A percentile compares a stretch with the other conserved stretches of the same genome.
These are phyloP conservation scores for Coniella vitis DNA, from an alignment of 2,329 filamentous ascomycete species.

Conservation along the genomic window DNA sequence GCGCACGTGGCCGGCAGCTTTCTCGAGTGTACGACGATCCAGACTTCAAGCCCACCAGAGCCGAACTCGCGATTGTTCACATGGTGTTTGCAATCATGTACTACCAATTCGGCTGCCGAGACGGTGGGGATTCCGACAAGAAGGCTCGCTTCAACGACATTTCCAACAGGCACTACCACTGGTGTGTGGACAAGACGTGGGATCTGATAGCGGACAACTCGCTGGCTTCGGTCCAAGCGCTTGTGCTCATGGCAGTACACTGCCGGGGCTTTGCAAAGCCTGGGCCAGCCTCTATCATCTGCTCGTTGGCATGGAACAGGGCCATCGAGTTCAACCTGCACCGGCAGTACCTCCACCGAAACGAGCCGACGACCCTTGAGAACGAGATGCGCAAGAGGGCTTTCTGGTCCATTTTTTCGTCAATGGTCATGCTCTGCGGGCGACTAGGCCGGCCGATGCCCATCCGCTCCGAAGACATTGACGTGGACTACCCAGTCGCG, in stretches of 20 bases:
- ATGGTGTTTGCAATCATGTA: conserved; percentile 75
- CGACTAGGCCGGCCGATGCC: conserved; percentile 74
- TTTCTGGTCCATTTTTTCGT: conserved; percentile 66
- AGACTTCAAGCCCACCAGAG: conserved; percentile 51
- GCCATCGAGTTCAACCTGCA: conserved; percentile 73
- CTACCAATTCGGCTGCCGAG: conserved; percentile 70
- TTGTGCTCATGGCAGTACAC: conserved; percentile 65
- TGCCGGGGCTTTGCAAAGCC: conserved; percentile 74
- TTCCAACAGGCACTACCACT: conserved; percentile 75
- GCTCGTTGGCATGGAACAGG: conserved; percentile 56
- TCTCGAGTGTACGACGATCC: conserved; percentile 64
- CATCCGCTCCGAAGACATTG: conserved; percentile 66
- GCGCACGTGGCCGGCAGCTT: conserved; percentile 34
- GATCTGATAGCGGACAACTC: conserved; percentile 56
- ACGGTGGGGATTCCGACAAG: conserved; percentile 48
- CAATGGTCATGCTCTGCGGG: conserved; percentile 63
- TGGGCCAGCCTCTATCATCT: conserved; percentile 64
- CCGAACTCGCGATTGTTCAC: conserved; percentile 65
- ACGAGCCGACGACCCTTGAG: conserved; percentile 48
- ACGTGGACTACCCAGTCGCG: conserved; percentile 67
- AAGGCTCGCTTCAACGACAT: conserved; percentile 52
- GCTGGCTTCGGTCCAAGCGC: conserved; percentile 63
- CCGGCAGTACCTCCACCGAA: conserved; percentile 51
- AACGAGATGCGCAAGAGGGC: conserved; percentile 71
- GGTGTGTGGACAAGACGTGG: conserved; percentile 61